Conservation (phyloP, 2,329 filamentous ascomycete species). For the Arthrobotrys entomopaga region DNA sequence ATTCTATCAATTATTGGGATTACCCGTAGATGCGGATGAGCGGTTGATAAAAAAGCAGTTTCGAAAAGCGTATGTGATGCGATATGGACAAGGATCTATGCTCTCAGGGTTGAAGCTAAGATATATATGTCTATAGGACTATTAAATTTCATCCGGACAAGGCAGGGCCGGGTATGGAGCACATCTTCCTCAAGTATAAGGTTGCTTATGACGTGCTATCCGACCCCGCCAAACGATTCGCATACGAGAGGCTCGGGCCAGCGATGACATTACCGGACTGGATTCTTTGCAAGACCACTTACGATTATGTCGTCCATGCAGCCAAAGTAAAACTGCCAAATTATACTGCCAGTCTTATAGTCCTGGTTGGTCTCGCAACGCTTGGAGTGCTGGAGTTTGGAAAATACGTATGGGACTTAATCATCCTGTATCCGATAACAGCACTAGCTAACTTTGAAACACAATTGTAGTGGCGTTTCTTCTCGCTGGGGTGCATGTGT, state of each 20-base stretch:
- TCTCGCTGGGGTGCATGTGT: constrained; percentile 67
- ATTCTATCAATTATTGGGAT: constrained; percentile 81
- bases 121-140: constrained; percentile 61
- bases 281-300: constrained; percentile 73
- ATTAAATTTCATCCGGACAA: constrained; percentile 81
- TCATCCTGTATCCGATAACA: not conserved
- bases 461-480: constrained; percentile 64
- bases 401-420: constrained; percentile 64
- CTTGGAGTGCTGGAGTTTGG: constrained; percentile 76
- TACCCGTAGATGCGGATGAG: constrained; percentile 76
- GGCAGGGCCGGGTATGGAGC: constrained; percentile 63
- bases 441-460: too few species aligned
- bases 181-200: constrained; percentile 83
- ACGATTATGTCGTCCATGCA: constrained; percentile 77
- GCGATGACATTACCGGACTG: constrained; percentile 70
- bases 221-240: constrained; percentile 81
- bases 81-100: constrained; percentile 58
- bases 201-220: constrained; percentile 81
- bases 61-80: constrained; percentile 70
- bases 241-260: constrained; percentile 88
- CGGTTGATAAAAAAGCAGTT: constrained; percentile 84
- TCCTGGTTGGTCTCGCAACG: constrained; percentile 71
- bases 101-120: constrained; percentile 61
- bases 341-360: constrained; percentile 69
- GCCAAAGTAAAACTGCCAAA: constrained; percentile 71